Evolutionary conservation across 139 green algal species (phyloP).

Genomic region (Chlamydomonas sp.): DNA sequence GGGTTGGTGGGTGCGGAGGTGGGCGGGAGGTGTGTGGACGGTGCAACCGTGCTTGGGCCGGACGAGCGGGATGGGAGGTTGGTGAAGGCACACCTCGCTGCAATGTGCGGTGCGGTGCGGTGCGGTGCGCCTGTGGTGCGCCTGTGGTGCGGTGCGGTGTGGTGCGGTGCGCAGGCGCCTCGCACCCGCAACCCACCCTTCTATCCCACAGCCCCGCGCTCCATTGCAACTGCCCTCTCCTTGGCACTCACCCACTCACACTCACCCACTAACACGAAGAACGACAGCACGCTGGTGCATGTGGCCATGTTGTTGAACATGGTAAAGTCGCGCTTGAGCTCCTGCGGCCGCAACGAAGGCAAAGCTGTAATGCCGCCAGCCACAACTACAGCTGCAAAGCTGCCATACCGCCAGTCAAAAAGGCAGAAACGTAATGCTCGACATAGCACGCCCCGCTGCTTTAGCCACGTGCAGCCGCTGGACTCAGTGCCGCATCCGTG

Average conservation of each 20-base stretch:
- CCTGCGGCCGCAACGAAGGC: neutral
- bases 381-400: neutral
- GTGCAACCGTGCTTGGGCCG: no score
- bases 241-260: neutral
- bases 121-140: no score
- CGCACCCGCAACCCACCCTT: neutral
- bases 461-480: no score
- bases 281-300: conserved; percentile 23
- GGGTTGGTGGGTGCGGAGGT: no score
- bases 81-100: neutral
- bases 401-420: neutral
- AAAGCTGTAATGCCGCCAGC: neutral
- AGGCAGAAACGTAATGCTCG: neutral
- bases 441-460: no score
- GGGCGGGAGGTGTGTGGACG: no score
- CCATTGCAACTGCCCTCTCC: neutral
- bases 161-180: neutral
- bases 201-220: neutral
- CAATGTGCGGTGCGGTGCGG: neutral
- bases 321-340: conserved; percentile 23
- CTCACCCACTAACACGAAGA: conserved; percentile 26
- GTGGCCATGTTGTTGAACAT: conserved; percentile 19
- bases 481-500: no score
- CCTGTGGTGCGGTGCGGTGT: neutral
- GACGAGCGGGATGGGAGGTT: no score